phyloP scores from a whole-genome alignment of 257 asterid genomes.

The Ballota nigra region DNA sequence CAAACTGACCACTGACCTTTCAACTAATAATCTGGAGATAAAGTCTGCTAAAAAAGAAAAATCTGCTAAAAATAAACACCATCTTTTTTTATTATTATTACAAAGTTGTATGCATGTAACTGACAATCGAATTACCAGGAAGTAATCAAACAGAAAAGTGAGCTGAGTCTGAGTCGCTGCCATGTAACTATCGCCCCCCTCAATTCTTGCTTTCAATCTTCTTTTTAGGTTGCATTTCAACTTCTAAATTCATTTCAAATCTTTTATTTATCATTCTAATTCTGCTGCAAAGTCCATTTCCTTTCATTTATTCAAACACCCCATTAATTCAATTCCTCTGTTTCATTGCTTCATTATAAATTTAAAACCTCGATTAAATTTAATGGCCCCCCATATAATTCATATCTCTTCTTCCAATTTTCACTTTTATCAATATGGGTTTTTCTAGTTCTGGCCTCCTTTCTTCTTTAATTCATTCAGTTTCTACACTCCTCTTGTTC shows the following conservation, averaged over 20 bases:
- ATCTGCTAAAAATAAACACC: background rate
- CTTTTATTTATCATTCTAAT: background rate
- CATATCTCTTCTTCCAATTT: slow-evolving; percentile 1
- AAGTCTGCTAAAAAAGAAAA: background rate
- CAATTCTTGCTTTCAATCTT: slow-evolving; percentile 30
- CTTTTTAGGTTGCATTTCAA: slow-evolving; percentile 56
- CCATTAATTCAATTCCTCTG: slow-evolving; percentile 36
- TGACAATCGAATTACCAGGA: slow-evolving; percentile 14
- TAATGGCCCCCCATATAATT: slow-evolving; percentile 17
- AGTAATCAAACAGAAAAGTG: background rate
- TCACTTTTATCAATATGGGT: slow-evolving; percentile 39
- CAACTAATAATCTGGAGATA: slow-evolving; percentile 34
- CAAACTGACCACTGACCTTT: slow-evolving; percentile 17
- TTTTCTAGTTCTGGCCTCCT: slow-evolving; percentile 18
- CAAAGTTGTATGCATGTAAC: slow-evolving; percentile 8
- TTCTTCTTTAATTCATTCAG: slow-evolving; percentile 25
- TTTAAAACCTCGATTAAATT: slow-evolving; percentile 15
- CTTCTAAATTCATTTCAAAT: slow-evolving; percentile 15
- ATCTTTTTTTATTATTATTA: background rate
- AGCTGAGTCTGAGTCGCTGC: slow-evolving; percentile 37
- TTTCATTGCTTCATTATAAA: slow-evolving; percentile 43
- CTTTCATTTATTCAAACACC: slow-evolving; percentile 43
- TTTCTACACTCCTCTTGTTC: slow-evolving; percentile 32
- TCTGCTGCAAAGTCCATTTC: slow-evolving; percentile 45
- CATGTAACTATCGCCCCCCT: slow-evolving; percentile 45